Evolutionary conservation across 1,139 yeast species (phyloP), one percentile per base, ranked within the genome.

Genomic region (Pneumocystis jirovecii): DNA sequence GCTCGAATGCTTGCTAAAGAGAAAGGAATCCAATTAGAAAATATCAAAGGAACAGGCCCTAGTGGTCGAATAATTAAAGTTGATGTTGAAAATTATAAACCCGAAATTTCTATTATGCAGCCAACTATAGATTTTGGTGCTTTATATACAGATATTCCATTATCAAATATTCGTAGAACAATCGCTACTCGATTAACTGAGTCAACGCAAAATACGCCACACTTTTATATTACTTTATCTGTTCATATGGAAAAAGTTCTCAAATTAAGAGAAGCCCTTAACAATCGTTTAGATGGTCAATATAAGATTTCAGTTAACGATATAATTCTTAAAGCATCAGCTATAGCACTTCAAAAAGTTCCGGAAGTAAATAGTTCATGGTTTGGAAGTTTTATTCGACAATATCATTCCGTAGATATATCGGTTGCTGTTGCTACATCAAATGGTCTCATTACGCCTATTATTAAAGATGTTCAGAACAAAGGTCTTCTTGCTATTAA

Each of bases 381-480:
- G 95, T 82, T 93, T 73, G 96, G 87, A 74, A 80, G 82, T 62
- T 86, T 93, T 72, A 88, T 95, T 73, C 89, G 99, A 81, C 91
- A 88, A 79, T 93, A 85, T 83, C 81, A 82, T 74, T 86, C 85
- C 73, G 97, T 91, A 68, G 99, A 93, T 75, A 96, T 93, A 68
- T 90, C 97, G 39, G 97, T 93, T 68, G 99, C 99, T 61, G 99
- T 93, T 70, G 96, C 98, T 69, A 93, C 98, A 29, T 97, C 97
- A 76, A 84, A 96, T 66, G 99, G 99, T 66, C 83, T 93, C 73
- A 86, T 95, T 76, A 93, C 99, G 64, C 99, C 99, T 71, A 93
- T 93, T 72, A 89, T 93, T 71, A 86, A 84, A 77, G 82, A 86
- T 74, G 96, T 96, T 63, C 89, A 93, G 75, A 73, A 86, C 70